Evolutionary conservation across 495 filamentous ascomycete genomes (phyloP).

Genomic region (Xylaria grammica): DNA sequence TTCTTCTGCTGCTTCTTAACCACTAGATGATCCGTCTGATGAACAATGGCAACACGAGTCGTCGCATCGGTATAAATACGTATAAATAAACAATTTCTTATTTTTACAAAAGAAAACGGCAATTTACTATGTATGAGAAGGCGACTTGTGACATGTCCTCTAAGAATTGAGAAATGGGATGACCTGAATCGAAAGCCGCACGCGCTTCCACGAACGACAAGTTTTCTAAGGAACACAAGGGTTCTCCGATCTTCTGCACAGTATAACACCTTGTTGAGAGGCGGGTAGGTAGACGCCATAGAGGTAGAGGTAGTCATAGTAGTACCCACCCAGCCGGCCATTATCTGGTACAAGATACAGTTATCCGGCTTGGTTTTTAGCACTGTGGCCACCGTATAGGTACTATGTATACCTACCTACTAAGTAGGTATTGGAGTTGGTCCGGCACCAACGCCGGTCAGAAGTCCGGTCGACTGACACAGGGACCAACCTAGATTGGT

Average conservation of each 20-base stretch:
- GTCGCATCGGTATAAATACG: background rate
- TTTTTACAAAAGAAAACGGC: background rate
- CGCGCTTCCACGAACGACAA: background rate
- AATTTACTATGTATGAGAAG: background rate
- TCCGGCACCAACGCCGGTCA: too few relatives aligned
- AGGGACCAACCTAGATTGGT: too few relatives aligned
- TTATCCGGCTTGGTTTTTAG: background rate
- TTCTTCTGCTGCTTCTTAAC: background rate
- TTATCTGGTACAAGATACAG: background rate
- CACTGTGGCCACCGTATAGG: background rate
- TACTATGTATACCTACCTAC: too few relatives aligned
- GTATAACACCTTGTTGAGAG: background rate
- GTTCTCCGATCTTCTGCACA: slow-evolving; percentile 2
- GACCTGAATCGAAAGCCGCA: slow-evolving; percentile 2
- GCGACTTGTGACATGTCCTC: background rate
- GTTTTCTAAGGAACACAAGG: slow-evolving; percentile 11
- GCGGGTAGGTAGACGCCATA: too few relatives aligned
- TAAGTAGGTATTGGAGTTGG: too few relatives aligned
- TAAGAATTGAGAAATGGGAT: background rate
- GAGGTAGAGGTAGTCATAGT: too few relatives aligned
- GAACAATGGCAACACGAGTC: background rate
- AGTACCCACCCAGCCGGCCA: background rate
- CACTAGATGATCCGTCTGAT: slow-evolving; percentile 12
- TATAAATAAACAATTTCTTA: too few relatives aligned
- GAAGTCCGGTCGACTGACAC: too few relatives aligned